Percentiles rank a stretch among this genome's conserved stretches.
Evolutionary conservation across 306 rosid species (phyloP).

Genomic region (Cucurbita moschata): DNA sequence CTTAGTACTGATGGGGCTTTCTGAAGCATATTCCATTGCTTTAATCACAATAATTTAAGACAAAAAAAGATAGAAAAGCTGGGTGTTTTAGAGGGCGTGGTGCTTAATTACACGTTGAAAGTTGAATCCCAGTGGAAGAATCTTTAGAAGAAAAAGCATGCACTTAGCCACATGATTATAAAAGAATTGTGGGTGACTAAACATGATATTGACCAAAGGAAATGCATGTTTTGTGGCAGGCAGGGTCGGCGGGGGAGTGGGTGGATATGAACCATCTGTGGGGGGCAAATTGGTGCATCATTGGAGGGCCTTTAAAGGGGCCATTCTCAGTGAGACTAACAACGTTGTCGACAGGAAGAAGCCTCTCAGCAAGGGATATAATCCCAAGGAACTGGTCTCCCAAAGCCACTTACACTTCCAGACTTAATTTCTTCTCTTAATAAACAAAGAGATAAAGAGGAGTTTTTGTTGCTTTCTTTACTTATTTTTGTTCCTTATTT

Average conservation of each 20-base stretch:
- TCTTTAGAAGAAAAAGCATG: slow-evolving; percentile 1
- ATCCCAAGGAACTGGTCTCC: slow-evolving; percentile 80
- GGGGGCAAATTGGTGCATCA: slow-evolving; percentile 83
- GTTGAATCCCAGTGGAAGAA: background rate
- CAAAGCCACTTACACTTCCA: slow-evolving; percentile 59
- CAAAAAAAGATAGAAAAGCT: background rate
- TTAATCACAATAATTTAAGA: background rate
- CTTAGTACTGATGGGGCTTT: background rate
- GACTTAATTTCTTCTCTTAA: slow-evolving; percentile 38
- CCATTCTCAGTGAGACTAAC: slow-evolving; percentile 80
- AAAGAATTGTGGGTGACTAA: background rate
- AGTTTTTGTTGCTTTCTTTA: background rate
- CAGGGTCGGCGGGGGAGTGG: slow-evolving; percentile 61
- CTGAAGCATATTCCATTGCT: background rate
- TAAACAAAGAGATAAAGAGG: background rate
- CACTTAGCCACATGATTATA: slow-evolving; percentile 24
- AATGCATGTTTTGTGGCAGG: slow-evolving; percentile 27
- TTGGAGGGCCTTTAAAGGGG: slow-evolving; percentile 52
- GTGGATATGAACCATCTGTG: slow-evolving; percentile 60
- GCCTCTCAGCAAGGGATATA: slow-evolving; percentile 52
- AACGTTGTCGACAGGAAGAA: slow-evolving; percentile 40
- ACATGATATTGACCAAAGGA: no score
- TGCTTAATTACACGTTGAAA: background rate
- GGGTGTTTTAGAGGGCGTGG: background rate
- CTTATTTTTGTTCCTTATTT: background rate